Evolutionary conservation across 495 filamentous ascomycete species (phyloP).

Genomic region (Niebla homalea): DNA sequence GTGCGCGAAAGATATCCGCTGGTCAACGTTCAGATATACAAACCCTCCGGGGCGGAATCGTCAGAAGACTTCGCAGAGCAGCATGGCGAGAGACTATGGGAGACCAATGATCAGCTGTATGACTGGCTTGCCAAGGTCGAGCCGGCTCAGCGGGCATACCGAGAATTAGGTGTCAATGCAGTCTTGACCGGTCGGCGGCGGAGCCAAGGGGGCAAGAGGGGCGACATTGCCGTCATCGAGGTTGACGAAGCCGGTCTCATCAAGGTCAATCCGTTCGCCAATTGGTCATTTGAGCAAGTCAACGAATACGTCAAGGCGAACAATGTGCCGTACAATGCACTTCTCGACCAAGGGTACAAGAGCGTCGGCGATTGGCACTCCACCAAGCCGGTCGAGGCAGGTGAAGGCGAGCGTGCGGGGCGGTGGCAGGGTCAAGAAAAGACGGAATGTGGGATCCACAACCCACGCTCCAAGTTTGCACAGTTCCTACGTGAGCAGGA

Average conservation of each 20-base stretch:
- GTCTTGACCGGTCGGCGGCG: conserved; percentile 88
- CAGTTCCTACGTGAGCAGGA: conserved; percentile 67
- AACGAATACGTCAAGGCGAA: conserved; percentile 72
- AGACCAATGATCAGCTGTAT: conserved; percentile 74
- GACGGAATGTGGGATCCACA: conserved; percentile 97
- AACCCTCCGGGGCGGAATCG: conserved; percentile 57
- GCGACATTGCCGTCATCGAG: conserved; percentile 77
- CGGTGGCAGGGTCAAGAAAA: conserved; percentile 92
- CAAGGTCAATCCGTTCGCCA: conserved; percentile 97
- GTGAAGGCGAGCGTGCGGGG: conserved; percentile 92
- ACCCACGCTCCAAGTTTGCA: conserved; percentile 83
- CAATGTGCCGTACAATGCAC: conserved; percentile 83
- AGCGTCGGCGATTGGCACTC: conserved; percentile 96
- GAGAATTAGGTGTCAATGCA: conserved; percentile 76
- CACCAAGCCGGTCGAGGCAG: conserved; percentile 75
- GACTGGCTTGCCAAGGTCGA: conserved; percentile 97
- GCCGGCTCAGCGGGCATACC: conserved; percentile 84
- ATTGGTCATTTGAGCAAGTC: conserved; percentile 88
- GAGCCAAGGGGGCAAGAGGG: conserved; percentile 88
- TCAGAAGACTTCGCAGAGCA: conserved; percentile 63
- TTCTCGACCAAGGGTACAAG: conserved; percentile 90
- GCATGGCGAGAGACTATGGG: conserved; percentile 77
- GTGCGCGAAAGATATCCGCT: conserved; percentile 64
- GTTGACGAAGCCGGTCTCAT: conserved; percentile 83
- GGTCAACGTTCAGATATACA: conserved; percentile 74